Conservation (phyloP, 2,329 filamentous ascomycete species). For the Pleoardoris graminearum region DNA sequence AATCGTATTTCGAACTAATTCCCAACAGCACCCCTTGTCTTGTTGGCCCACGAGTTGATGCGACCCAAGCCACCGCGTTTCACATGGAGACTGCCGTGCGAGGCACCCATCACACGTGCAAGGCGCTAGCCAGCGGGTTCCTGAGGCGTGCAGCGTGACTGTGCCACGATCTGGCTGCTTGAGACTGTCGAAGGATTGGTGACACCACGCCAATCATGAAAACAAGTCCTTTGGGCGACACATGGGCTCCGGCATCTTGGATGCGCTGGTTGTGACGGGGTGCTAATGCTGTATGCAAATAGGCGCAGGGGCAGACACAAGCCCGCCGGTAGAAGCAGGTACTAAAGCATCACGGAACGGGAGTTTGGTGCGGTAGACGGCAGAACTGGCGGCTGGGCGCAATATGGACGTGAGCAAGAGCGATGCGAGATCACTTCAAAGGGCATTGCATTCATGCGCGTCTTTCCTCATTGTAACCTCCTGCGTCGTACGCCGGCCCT, state of each 20-base stretch:
- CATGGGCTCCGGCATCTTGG: background rate
- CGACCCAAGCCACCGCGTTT: background rate
- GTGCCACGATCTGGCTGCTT: background rate
- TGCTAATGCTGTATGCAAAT: too few relatives aligned
- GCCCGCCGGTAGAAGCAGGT: background rate
- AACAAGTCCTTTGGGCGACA: background rate
- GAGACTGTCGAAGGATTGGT: background rate
- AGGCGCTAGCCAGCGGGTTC: background rate
- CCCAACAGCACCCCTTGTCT: too few relatives aligned
- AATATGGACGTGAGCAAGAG: conserved; percentile 1
- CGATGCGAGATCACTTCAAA: background rate
- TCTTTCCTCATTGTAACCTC: too few relatives aligned
- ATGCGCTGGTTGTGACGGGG: too few relatives aligned
- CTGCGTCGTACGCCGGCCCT: too few relatives aligned
- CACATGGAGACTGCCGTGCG: background rate
- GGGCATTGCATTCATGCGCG: background rate
- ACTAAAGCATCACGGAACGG: background rate
- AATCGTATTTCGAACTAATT: too few relatives aligned
- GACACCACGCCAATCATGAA: background rate
- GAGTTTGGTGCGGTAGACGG: background rate
- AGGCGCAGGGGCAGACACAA: background rate
- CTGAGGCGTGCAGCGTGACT: conserved; percentile 1
- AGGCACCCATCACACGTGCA: background rate
- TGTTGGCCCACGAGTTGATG: too few relatives aligned
- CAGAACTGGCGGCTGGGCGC: background rate